Evolutionary conservation across 768 basidiomycete genomes (phyloP), one percentile per base, ranked within the genome.

Genomic region (Hygrophorus russula): DNA sequence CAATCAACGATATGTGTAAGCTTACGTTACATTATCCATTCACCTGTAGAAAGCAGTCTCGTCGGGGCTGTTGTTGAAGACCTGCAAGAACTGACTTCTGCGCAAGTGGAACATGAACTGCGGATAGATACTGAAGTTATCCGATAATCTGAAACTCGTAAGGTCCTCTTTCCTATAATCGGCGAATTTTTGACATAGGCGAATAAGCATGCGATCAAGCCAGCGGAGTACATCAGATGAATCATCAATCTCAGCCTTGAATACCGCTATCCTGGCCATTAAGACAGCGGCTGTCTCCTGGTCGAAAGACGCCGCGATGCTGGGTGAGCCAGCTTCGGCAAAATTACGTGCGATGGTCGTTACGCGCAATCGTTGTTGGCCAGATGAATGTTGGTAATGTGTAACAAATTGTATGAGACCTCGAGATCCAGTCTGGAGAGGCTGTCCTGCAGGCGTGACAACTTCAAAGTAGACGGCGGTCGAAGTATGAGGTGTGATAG

Each of bases 71-170:
- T 97, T 99, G 64, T 98, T 98, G 67, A 98, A 98, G 43, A 98
- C 93, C 64, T 99, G 96, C 59, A 99, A 69, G 70, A 99, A 98
- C 65, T 98, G 94, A 73, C 88, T 91, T 59, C 96, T 70, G 46
- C 94, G 74, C 48, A 99, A 64, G 65, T 99, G 96, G 81, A 98
- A 99, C 96, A 98, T 99, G 70, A 99, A 99, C 59, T 98, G 96
- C 12, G 96, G 96, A 61, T 99, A 99, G 54, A 99, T 97, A 59
- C 87, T 88, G 65, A 99, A 98, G 63, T 96, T 96, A 59, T 96
- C 91, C 44, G 79, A 72, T 51, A 99, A 69, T 52, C 91, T 72
- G 75, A 99, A 98, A 58, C 84, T 90, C 30, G 80, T 75, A 8
- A 96, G 87, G 58, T 98, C 96, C 63, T 98, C 96, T 68, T 98